Base-by-base conservation (phyloP, 306 rosid genomes). In the Pueraria montana region DNA sequence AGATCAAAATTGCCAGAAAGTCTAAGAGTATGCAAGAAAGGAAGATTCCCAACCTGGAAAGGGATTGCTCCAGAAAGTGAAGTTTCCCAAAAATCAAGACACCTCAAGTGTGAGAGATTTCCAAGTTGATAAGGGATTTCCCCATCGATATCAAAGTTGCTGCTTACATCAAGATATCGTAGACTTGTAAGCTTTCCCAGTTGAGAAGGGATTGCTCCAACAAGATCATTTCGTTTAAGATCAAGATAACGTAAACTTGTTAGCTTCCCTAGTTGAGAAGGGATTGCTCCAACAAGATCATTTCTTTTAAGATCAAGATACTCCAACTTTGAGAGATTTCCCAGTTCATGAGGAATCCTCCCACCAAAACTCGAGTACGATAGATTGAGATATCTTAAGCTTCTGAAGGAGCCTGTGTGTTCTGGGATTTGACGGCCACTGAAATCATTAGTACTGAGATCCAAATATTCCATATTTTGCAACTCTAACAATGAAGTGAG, bases 321-420 rank as follows among this genome's bases (percentile, higher is more conserved):
- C 21, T 30, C 4, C 20, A 63, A 30, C 20, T 16, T 11, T 7
- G 69, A 14, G 20, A 63, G 69, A 30, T 63, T 63, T 27, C 68
- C 68, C 4, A 62, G 11, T 27, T 14, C 11, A 32, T 0, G 16
- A 6, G 70, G 24, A 1, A 64, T 32, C 0, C 23, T 8, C 45
- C 45, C 21, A 32, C 0, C 11, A 16, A 64, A 36, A 0, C 0
- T 0, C 6, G 16, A 0, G 0, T 0, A 0, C 3, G 80, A 81
- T 13, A 73, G 67, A 40, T 81, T 36, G 21, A 81, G 84, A 73
- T 81, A 73, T 13, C 55, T 72, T n/a, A 73, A 73, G 4, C 53
- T 42, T 17, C 9, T 11, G 14, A 82, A 65, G 2, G 24, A 53
- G 5, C 17, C 76, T 2, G 65, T 65, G 2, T 7, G 8, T 43